These are phyloP conservation scores for Eucalyptus caleyi DNA, from an alignment of 345 rosid genomes.

Conservation along the genomic window DNA sequence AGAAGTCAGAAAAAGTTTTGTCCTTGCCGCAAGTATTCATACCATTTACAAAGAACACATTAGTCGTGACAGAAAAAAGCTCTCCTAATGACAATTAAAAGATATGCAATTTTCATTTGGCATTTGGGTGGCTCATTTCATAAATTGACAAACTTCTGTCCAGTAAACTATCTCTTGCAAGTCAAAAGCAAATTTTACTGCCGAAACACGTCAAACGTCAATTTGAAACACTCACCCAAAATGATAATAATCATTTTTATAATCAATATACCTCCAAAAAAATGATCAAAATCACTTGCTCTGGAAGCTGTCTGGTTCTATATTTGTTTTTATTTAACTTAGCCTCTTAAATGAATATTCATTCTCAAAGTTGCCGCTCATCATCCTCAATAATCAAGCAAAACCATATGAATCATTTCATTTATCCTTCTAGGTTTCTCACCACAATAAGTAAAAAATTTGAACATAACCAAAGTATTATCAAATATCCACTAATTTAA, in stretches of 20 bases:
- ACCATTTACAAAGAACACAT: too few relatives aligned
- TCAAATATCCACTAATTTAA: neutral
- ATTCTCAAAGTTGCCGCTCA: neutral
- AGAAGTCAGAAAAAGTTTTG: too few relatives aligned
- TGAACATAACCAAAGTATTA: neutral
- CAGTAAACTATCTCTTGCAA: neutral
- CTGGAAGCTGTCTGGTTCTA: neutral
- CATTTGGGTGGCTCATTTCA: neutral
- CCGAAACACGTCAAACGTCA: neutral
- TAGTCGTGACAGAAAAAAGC: too few relatives aligned
- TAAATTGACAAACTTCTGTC: neutral
- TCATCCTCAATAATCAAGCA: neutral
- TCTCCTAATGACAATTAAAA: too few relatives aligned
- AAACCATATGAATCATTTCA: neutral
- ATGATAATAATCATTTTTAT: neutral
- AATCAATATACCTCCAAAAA: neutral
- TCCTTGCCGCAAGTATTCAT: too few relatives aligned
- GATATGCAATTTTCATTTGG: neutral
- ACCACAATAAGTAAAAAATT: neutral
- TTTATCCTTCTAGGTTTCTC: neutral
- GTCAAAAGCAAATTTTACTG: neutral
- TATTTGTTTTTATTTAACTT: neutral
- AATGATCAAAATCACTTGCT: neutral
- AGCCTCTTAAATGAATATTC: neutral
- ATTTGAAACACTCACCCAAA: neutral